Base-by-base conservation (phyloP, 495 filamentous ascomycete species). In the Ascodesmis nigricans region DNA sequence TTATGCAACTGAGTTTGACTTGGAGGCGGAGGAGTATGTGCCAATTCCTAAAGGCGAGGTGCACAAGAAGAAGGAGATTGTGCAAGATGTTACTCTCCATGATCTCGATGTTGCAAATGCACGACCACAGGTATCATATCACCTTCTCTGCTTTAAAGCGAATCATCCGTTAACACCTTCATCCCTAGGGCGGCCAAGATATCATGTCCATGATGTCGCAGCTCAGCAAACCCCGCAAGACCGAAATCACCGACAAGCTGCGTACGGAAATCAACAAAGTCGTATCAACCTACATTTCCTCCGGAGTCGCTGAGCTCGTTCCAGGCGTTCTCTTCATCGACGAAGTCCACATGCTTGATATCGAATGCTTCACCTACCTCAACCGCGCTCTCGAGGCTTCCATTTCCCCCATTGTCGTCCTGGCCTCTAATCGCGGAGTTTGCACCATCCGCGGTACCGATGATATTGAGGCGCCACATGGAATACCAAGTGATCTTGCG, bases 131-230 rank as follows among this genome's bases (percentile, higher is more conserved):
- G 87, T 97, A 93, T 55, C 60, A 50, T 21, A 84, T 84, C 5
- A 73, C 95, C 5, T 95, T 95, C 57, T 91, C 87, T 6, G 87
- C 87, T 38, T 1, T n/a, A 11, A 8, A n/a, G 8, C 14, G 8
- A 9, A 1, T 17, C 29, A 8, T 14, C 1, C 9, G 10, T 16
- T 17, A 23, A 39, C 23, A 10, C 18, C 31, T 18, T 7, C 21
- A 20, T 11, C 8, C 15, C 15, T 25, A 25, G 23, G 35, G 35
- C 21, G 87, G 87, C 36, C 87, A 97, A 59, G 87, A 97, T 54
- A 83, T 97, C 37, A 92, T 97, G 83, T 90, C 78, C 55, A 93
- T 97, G 87, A 92, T 97, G 81, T 84, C 84, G 41, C 84, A 95
- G 52, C 61, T 97, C 42, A 91, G 91, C 77, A 93, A 92, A 64